phyloP scores from a whole-genome alignment of 305 asterid species.

The Plantago coronopus region DNA sequence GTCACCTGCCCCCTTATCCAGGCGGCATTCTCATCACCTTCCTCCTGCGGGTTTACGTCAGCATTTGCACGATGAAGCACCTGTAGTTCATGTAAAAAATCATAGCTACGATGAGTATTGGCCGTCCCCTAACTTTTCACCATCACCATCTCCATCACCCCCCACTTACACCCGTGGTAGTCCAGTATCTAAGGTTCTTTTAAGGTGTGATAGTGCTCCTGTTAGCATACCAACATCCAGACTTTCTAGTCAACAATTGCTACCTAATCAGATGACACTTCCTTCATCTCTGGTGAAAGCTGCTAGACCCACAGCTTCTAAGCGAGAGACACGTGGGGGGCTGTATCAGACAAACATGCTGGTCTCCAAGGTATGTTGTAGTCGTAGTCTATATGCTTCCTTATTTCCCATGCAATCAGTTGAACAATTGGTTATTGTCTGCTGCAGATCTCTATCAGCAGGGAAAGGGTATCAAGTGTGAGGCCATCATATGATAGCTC shows the following conservation, averaged over 20 bases:
- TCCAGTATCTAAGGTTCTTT: constrained; percentile 45
- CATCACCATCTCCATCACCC: constrained; percentile 80
- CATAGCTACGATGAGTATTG: constrained; percentile 63
- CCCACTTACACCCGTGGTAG: constrained; percentile 42
- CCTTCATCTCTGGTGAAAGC: constrained; percentile 51
- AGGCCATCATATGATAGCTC: constrained; percentile 45
- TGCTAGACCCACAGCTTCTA: constrained; percentile 29
- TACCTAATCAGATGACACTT: constrained; percentile 45
- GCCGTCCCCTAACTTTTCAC: constrained; percentile 58
- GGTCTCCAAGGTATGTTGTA: constrained; percentile 48
- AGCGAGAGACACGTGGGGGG: constrained; percentile 37
- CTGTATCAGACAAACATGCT: constrained; percentile 43
- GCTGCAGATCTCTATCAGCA: constrained; percentile 45
- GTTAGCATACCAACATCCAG: constrained; percentile 54
- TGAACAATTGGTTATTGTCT: constrained; percentile 20
- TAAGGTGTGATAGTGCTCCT: constrained; percentile 78
- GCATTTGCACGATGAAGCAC: constrained; percentile 42
- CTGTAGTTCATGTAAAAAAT: constrained; percentile 38
- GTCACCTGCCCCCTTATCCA: constrained; percentile 39
- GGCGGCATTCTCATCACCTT: constrained; percentile 36
- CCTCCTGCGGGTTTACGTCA: constrained; percentile 57
- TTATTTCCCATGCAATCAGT: background rate
- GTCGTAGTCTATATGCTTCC: constrained; percentile 6
- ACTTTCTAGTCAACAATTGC: constrained; percentile 39
- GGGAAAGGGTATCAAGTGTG: constrained; percentile 37